Conservation (phyloP, 2,329 filamentous ascomycete genomes). For the Epicoccum sorghinum region DNA sequence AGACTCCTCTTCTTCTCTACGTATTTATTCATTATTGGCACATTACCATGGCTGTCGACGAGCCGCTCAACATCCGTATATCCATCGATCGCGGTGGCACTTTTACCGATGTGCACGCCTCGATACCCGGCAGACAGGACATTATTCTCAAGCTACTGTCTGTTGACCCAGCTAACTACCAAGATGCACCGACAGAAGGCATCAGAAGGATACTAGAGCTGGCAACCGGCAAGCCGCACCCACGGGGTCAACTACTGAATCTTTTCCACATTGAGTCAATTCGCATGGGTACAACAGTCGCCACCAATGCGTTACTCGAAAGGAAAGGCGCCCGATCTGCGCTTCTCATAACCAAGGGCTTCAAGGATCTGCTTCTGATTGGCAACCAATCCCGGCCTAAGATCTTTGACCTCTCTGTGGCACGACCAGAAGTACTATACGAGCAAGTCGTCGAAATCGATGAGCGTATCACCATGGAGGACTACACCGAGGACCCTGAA, state of each 20-base stretch:
- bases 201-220: slow-evolving; percentile 32
- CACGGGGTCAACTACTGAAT: slow-evolving; percentile 2
- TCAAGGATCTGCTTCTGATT: slow-evolving; percentile 38
- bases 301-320: slow-evolving; percentile 40
- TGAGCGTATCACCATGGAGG: slow-evolving; percentile 38
- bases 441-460: slow-evolving; percentile 22
- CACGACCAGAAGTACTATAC: slow-evolving; percentile 27
- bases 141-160: slow-evolving; percentile 40
- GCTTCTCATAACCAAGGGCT: slow-evolving; percentile 37
- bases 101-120: slow-evolving; percentile 31
- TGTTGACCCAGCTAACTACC: slow-evolving; percentile 36
- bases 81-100: slow-evolving; percentile 25
- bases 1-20: neutral
- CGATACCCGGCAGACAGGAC: slow-evolving; percentile 26
- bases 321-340: slow-evolving; percentile 38
- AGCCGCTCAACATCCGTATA: slow-evolving; percentile 4
- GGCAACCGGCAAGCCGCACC: neutral
- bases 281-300: slow-evolving; percentile 40
- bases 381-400: slow-evolving; percentile 42
- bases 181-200: slow-evolving; percentile 39
- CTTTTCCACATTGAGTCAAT: slow-evolving; percentile 7
- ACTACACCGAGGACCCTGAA: slow-evolving; percentile 35
- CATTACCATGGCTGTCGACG: slow-evolving; percentile 4
- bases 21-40: neutral
- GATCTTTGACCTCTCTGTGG: slow-evolving; percentile 34